Base-by-base conservation (phyloP, 2,329 filamentous ascomycete species). In the Xylariales sp. region DNA sequence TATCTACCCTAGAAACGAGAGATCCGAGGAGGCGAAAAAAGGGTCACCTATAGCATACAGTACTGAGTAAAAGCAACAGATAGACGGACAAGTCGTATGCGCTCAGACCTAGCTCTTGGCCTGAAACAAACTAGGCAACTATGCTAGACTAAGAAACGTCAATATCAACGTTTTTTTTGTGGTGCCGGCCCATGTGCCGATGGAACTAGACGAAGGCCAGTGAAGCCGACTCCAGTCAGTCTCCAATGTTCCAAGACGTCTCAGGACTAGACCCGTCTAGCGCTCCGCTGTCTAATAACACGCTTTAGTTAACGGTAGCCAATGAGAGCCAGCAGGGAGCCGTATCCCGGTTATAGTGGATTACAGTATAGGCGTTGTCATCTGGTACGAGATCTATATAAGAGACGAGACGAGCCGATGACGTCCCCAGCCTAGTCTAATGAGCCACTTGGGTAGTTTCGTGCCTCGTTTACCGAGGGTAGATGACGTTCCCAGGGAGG, bases 151-250 rank as follows among this genome's bases (percentile, higher is more conserved):
- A 55, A 69, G 64, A 48, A 67, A 59, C 57, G 57, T 59, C 53
- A 65, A 69, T 48, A 62, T 48, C 56, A 58, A 68, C 57, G 61
- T 64, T 61, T 64, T 68, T 68, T 67, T 59, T 62, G 57, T 67
- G 64, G 64, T 63, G 53, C 62, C 49, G 65, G 62, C 54, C 54
- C 65, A 65, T 68, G 50, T 63, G 65, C 68, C 68, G 68, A 68
- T 55, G 53, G 64, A 60, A 28, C 55, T 50, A 45, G 65, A 59
- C 50, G 52, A 66, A 32, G 58, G 52, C 36, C 39, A 41, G 57
- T 45, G 30, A 58, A 54, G 54, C 64, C 55, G 65, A 56, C 60
- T 60, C 49, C 34, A 59, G 49, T 50, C 58, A 49, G 56, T 64
- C 67, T 69, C 67, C 64, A 64, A 62, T 52, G 57, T 32, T 53